Evolutionary conservation across 345 rosid genomes (phyloP), one percentile per base, ranked within the genome.

Genomic region (Hibiscus trionum): DNA sequence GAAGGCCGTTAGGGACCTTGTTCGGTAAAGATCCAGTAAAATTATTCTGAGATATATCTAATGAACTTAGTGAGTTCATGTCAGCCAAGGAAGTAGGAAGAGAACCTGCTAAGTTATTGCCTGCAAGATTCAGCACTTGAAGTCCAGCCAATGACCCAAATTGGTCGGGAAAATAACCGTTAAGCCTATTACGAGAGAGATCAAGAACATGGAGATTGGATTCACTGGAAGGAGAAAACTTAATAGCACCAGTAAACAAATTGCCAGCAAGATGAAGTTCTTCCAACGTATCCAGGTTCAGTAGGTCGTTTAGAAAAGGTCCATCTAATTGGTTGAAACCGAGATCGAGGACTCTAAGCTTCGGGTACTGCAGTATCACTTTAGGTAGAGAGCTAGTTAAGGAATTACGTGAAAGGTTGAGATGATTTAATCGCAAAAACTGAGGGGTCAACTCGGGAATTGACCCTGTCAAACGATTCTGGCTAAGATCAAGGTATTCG

Each of bases 401-500:
- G 73, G 91, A 86, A 78, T 95, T 95, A 71, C 79, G 88, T 17
- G 99, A 90, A 57, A 95, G 84, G 69, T 95, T 95, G 70, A 95
- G 97, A 83, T 90, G 78, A 83, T 92, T 90, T 73, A 93, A 81
- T 56, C 99, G 96, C 77, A 95, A 76, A 77, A 91, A 89, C 79
- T 90, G 97, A 1, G 92, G 87, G 35, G 90, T 80, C 59, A 76
- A 82, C 72, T 91, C 97, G 16, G 99, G 97, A 60, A 92, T 83
- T 12, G 83, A 26, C 65, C 99, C 99, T 11, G 80, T 79, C 81
- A 95, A 81, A 70, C 14, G 88, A 76, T 95, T 95, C 75, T 50
- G 85, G 84, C 99, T 95, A 76, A 95, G 91, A 88, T 95, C 99
- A 72, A 95, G 89, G 66, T 86, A 88, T 61, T 92, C 93, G 44